Conservation (phyloP, 306 rosid genomes). For the Gastrolobium villosum region DNA sequence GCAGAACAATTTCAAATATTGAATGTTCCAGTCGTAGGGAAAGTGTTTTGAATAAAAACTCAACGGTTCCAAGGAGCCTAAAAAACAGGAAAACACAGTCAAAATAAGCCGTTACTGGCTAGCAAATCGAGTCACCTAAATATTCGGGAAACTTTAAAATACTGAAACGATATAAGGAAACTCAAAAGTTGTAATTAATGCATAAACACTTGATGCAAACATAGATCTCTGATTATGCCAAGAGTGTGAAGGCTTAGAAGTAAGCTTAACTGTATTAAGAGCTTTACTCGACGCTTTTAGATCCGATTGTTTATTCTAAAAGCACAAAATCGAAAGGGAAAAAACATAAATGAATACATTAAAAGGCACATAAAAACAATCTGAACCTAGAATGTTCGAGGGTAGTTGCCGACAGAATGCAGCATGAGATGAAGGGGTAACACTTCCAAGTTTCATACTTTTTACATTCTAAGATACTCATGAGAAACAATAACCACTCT, state of each 20-base stretch:
- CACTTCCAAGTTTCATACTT: conserved; percentile 33
- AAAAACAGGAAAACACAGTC: conserved; percentile 61
- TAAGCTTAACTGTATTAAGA: conserved; percentile 45
- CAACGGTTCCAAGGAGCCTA: conserved; percentile 67
- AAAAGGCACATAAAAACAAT: conserved; percentile 43
- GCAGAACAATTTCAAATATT: conserved; percentile 43
- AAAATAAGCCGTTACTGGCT: conserved; percentile 65
- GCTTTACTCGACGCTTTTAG: conserved; percentile 52
- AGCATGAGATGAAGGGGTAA: conserved; percentile 36
- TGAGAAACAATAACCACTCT: too few species aligned
- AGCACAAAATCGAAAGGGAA: conserved; percentile 37
- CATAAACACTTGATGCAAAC: conserved; percentile 34
- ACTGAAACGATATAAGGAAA: conserved; percentile 41
- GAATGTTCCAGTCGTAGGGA: conserved; percentile 30
- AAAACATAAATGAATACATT: not conserved
- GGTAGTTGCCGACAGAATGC: conserved; percentile 51
- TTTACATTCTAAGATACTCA: conserved; percentile 6
- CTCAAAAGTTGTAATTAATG: conserved; percentile 36
- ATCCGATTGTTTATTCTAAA: conserved; percentile 64
- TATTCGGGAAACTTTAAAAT: conserved; percentile 58
- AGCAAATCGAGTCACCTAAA: conserved; percentile 56
- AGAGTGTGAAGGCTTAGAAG: conserved; percentile 30
- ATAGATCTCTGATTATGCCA: conserved; percentile 56
- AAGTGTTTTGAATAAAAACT: conserved; percentile 48
- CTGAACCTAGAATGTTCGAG: conserved; percentile 42